Conservation (phyloP, 78 protist genomes). For the Blattamonas nauphoetae region DNA sequence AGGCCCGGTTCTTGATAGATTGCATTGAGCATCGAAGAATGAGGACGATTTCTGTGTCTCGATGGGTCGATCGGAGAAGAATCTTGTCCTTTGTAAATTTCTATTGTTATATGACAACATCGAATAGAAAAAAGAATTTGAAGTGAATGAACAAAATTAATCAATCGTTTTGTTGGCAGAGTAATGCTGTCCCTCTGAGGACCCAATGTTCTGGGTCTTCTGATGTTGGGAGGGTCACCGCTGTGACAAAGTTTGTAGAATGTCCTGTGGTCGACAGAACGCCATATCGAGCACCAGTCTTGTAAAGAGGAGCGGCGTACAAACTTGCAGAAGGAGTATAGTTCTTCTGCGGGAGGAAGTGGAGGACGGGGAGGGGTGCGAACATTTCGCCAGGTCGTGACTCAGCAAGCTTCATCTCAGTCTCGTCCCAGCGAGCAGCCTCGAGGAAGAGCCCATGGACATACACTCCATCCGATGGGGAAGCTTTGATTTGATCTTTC, state of each 20-base stretch:
- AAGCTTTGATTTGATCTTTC: neutral
- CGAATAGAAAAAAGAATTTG: neutral
- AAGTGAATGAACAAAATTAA: neutral
- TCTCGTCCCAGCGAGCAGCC: conserved; percentile 25
- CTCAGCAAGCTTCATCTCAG: neutral
- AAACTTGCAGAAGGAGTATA: neutral
- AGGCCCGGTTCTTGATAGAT: neutral
- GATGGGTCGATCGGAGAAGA: neutral
- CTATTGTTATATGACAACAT: neutral
- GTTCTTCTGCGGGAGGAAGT: conserved; percentile 9
- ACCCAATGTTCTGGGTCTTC: neutral
- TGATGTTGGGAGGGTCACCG: neutral
- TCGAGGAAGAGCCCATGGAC: conserved; percentile 31
- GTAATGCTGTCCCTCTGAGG: neutral
- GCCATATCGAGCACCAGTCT: neutral
- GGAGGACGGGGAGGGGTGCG: neutral
- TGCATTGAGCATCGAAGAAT: neutral
- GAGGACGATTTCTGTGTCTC: neutral
- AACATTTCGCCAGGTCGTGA: neutral
- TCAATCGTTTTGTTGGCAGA: conserved; percentile 1
- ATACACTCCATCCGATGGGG: conserved; percentile 19
- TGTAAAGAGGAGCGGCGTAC: conserved; percentile 17
- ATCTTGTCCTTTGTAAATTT: neutral
- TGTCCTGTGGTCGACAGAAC: conserved; percentile 18
- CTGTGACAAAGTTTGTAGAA: conserved; percentile 6